A percentile compares a stretch with the other conserved stretches of the same genome.
phyloP scores from a whole-genome alignment of 768 basidiomycete genomes.

The Trametes cinnabarina region DNA sequence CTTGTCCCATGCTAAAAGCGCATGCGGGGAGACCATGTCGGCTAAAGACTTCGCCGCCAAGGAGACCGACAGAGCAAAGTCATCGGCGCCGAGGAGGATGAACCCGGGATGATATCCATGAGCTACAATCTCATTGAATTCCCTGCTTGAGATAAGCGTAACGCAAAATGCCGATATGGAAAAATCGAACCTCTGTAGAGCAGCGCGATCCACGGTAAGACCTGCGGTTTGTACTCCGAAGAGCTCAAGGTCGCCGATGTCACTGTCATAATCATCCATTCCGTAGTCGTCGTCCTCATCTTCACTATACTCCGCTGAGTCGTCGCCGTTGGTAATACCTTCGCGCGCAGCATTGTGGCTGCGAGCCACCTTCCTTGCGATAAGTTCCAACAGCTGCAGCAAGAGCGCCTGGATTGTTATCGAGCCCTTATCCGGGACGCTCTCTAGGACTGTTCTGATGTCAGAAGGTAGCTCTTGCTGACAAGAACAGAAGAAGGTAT shows the following conservation, averaged over 20 bases:
- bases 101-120: slow-evolving; percentile 60
- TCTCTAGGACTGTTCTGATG: slow-evolving; percentile 44
- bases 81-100: slow-evolving; percentile 48
- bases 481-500: slow-evolving; percentile 56
- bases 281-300: slow-evolving; percentile 34
- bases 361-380: slow-evolving; percentile 26
- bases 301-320: slow-evolving; percentile 36
- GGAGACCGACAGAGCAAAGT: slow-evolving; percentile 55
- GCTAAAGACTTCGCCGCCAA: slow-evolving; percentile 53
- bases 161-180: too few relatives aligned
- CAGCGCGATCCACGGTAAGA: slow-evolving; percentile 9
- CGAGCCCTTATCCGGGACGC: slow-evolving; percentile 41
- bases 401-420: slow-evolving; percentile 46
- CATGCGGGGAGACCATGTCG: slow-evolving; percentile 55
- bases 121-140: slow-evolving; percentile 60
- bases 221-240: not conserved
- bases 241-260: not conserved
- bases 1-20: slow-evolving; percentile 73
- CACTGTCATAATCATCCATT: slow-evolving; percentile 2
- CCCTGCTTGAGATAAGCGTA: too few relatives aligned
- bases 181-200: slow-evolving; percentile 29
- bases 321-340: slow-evolving; percentile 21
- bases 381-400: slow-evolving; percentile 39
- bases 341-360: not conserved
- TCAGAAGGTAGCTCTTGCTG: slow-evolving; percentile 44